Percentiles rank a stretch among this genome's conserved stretches.
Evolutionary conservation across 2,329 filamentous ascomycete genomes (phyloP).

Genomic region (Cytospora piceae): DNA sequence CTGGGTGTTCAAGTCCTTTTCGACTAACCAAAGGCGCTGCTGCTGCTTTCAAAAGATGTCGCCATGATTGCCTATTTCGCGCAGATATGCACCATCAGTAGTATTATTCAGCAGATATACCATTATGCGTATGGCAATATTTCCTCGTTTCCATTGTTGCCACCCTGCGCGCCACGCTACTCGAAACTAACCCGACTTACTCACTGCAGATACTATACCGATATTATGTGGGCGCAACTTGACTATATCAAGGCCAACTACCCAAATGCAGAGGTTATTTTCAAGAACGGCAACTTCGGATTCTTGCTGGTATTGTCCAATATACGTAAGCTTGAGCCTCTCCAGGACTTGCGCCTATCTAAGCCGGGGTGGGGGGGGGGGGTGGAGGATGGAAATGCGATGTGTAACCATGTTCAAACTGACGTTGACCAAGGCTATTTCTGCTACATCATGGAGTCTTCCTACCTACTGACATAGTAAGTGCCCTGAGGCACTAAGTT

Average conservation of each 20-base stretch:
- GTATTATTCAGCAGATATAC: slow-evolving; percentile 22
- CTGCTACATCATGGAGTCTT: slow-evolving; percentile 1
- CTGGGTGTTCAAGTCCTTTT: too few species aligned
- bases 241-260: slow-evolving; percentile 13
- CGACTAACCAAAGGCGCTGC: too few species aligned
- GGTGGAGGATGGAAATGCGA: too few species aligned
- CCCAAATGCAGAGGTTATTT: slow-evolving; percentile 18
- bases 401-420: background rate
- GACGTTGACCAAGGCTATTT: background rate
- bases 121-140: slow-evolving; percentile 5
- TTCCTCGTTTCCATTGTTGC: too few species aligned
- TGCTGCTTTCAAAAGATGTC: slow-evolving; percentile 9
- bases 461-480: background rate
- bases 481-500: background rate
- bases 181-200: background rate
- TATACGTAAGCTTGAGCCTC: slow-evolving; percentile 6
- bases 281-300: slow-evolving; percentile 18
- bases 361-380: too few species aligned
- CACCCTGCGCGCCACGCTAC: too few species aligned
- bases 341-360: background rate
- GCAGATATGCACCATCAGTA: slow-evolving; percentile 17
- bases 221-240: slow-evolving; percentile 21
- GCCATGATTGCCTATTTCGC: slow-evolving; percentile 23
- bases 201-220: slow-evolving; percentile 5
- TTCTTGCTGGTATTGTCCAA: slow-evolving; percentile 15